These are phyloP conservation scores for Amaranthus tricolor DNA, from an alignment of 179 eudicot species.

Conservation along the genomic window DNA sequence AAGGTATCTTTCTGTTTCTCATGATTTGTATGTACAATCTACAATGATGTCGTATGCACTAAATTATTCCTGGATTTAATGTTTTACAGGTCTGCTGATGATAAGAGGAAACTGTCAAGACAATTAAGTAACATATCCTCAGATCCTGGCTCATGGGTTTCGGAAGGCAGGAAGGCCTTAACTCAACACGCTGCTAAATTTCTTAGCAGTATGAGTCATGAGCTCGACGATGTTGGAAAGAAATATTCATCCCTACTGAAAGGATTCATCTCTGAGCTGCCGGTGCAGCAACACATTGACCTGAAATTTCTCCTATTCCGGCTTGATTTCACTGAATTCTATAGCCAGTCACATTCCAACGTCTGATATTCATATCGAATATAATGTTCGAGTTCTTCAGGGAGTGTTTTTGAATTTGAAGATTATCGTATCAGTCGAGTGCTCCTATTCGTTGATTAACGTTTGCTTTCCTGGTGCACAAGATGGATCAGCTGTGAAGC, in stretches of 20 bases:
- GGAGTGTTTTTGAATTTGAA: conserved; percentile 14
- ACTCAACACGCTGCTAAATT: conserved; percentile 78
- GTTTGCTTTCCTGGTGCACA: background rate
- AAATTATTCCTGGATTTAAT: conserved; percentile 13
- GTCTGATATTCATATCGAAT: conserved; percentile 13
- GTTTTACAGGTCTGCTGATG: conserved; percentile 58
- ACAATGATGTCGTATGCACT: background rate
- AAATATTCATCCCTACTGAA: conserved; percentile 71
- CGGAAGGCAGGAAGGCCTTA: conserved; percentile 82
- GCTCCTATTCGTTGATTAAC: conserved; percentile 16
- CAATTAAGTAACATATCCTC: conserved; percentile 40
- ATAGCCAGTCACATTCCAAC: conserved; percentile 50
- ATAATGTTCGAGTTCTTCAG: background rate
- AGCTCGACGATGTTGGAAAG: conserved; percentile 65
- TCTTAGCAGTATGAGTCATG: conserved; percentile 64
- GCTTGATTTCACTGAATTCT: conserved; percentile 89
- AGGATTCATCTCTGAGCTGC: conserved; percentile 80
- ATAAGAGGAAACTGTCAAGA: conserved; percentile 41
- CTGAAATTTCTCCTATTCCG: conserved; percentile 90
- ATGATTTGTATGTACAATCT: background rate
- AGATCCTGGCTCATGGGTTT: conserved; percentile 71
- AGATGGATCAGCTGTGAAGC: conserved; percentile 4
- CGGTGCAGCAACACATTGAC: conserved; percentile 89
- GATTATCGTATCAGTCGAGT: background rate
- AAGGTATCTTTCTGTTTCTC: conserved; percentile 43